Percentiles rank a stretch among this genome's conserved stretches.
Conservation (phyloP, 2,329 filamentous ascomycete genomes). For the Incumbomyces delicatus region DNA sequence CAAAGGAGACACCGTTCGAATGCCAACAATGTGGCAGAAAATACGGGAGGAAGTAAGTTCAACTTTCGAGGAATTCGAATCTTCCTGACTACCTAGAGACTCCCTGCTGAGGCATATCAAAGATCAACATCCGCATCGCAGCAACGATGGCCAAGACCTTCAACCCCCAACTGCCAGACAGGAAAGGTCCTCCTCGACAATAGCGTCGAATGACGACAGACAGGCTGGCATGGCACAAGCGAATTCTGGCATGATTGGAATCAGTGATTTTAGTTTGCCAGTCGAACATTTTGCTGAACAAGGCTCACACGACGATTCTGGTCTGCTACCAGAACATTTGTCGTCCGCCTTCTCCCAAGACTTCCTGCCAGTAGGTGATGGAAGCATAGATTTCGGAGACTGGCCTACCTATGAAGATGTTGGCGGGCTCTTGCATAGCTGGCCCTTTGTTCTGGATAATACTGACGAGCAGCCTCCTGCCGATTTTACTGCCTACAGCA, state of each 20-base stretch:
- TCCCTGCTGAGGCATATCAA: slow-evolving; percentile 16
- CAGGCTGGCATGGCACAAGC: neutral
- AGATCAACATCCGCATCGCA: slow-evolving; percentile 7
- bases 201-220: neutral
- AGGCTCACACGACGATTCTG: neutral
- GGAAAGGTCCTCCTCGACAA: neutral
- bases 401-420: neutral
- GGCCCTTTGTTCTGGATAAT: slow-evolving; percentile 11
- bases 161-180: neutral
- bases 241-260: slow-evolving; percentile 1
- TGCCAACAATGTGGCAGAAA: slow-evolving; percentile 14
- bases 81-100: slow-evolving; percentile 9
- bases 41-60: slow-evolving; percentile 16
- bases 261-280: neutral
- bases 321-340: neutral
- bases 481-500: neutral
- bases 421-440: slow-evolving; percentile 9
- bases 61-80: neutral
- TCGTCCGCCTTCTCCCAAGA: neutral
- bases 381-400: neutral
- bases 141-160: neutral
- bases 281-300: neutral
- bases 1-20: slow-evolving; percentile 26
- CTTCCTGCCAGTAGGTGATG: neutral
- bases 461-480: slow-evolving; percentile 1